Evolutionary conservation across 2,329 filamentous ascomycete species (phyloP).

Genomic region (Davidsoniella virescens): DNA sequence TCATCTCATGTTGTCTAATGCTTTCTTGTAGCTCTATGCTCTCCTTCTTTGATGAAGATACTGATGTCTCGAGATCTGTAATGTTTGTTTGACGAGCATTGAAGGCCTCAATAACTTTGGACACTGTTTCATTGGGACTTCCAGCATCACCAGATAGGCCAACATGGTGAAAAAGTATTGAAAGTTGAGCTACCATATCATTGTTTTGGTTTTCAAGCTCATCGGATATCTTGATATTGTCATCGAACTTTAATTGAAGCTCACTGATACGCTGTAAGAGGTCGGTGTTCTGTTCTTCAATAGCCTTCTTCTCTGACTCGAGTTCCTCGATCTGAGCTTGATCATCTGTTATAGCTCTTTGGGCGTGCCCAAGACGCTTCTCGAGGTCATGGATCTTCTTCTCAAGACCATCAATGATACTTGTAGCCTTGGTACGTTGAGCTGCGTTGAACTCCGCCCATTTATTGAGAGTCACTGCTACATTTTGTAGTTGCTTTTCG

Average conservation of each 20-base stretch:
- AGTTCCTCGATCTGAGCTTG: conserved; percentile 4
- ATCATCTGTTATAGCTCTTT: neutral
- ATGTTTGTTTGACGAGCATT: too few species aligned
- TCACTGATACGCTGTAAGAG: neutral
- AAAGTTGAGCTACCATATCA: neutral
- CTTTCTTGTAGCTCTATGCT: too few species aligned
- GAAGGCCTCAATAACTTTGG: too few species aligned
- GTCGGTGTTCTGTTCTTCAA: neutral
- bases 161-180: too few species aligned
- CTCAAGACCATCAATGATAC: conserved; percentile 6
- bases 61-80: too few species aligned
- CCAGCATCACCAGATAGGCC: too few species aligned
- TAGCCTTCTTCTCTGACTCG: conserved; percentile 1
- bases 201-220: neutral
- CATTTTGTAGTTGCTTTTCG: conserved; percentile 10
- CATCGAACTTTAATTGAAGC: too few species aligned
- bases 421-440: conserved; percentile 6
- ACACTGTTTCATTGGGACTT: too few species aligned
- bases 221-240: neutral
- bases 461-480: conserved; percentile 9
- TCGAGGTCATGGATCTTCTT: conserved; percentile 7
- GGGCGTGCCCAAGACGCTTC: conserved; percentile 1
- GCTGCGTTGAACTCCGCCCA: conserved; percentile 10
- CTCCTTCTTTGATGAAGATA: too few species aligned
- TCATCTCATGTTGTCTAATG: neutral